Base-by-base conservation (phyloP, 2,329 filamentous ascomycete genomes). In the Neurospora crassa region DNA sequence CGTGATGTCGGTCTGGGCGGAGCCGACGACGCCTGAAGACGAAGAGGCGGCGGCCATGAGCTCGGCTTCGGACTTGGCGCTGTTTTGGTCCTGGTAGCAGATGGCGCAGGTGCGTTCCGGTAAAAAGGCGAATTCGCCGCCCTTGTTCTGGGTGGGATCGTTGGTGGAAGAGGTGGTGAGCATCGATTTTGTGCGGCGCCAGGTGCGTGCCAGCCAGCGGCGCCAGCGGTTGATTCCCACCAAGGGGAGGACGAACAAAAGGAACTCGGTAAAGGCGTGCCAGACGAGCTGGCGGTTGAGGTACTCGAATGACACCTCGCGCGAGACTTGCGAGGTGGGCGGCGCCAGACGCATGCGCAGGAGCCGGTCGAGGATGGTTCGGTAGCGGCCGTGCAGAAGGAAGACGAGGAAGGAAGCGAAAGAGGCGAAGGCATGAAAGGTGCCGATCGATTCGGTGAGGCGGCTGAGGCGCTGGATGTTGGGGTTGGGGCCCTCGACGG, bases 231-330 rank as follows among this genome's bases (percentile, higher is more conserved):
- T 91, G 76, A 99, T 95, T 69, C 96, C 96, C 59, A 99, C 92
- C n/a, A 99, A 87, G 0, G 96, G 96, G n/a, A 99, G 86, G 20
- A 98, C 88, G 80, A 98, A 99, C 41, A 99, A 87, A n/a, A 99
- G 85, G 77, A 99, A 99, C 80, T 99, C 96, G 37, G 96, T 99
- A 78, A 99, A 97, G n/a, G 96, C 96, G 81, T 99, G 96, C 96
- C 96, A 99, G 45, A 99, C 96, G 12, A 99, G 89, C 82, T 99
- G 96, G 68, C 96, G 90, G 80, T 99, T 99, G 68, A 98, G 88
- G 78, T 97, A 98, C 82, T 99, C 96, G 79, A 99, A 98, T 1
- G 93, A 97, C 37, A 99, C 94, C 81, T 98, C 94, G 41, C 95
- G 88, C 79, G 89, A 93, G 74, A 96, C 91, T 79, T 97, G 92